These are phyloP conservation scores for Combretum micranthum DNA, from an alignment of 345 rosid genomes.

Conservation along the genomic window DNA sequence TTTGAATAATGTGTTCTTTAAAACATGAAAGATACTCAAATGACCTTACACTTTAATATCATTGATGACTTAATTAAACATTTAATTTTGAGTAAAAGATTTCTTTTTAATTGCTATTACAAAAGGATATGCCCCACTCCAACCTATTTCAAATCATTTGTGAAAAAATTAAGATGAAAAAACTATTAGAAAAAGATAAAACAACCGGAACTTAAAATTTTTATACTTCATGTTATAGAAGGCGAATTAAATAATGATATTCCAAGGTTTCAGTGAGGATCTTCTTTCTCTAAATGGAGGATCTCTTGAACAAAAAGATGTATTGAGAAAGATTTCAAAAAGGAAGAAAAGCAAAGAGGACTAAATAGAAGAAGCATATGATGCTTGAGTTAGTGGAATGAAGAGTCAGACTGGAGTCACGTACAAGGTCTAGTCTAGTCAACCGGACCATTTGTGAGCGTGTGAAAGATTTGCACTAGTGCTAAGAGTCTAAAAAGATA, in stretches of 20 bases:
- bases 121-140: too few relatives aligned
- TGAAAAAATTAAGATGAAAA: too few relatives aligned
- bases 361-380: conserved; percentile 12
- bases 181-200: too few relatives aligned
- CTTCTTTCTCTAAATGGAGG: conserved; percentile 17
- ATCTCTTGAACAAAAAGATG: conserved; percentile 1
- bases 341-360: conserved; percentile 3
- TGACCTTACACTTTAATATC: too few relatives aligned
- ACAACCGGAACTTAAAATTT: too few relatives aligned
- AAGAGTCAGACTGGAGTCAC: conserved; percentile 37
- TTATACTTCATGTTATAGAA: too few relatives aligned
- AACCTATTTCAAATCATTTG: too few relatives aligned
- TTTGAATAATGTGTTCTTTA: too few relatives aligned
- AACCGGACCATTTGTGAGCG: conserved; percentile 9
- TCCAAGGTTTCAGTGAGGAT: background rate
- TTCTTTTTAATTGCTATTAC: too few relatives aligned
- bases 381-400: conserved; percentile 38
- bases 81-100: too few relatives aligned
- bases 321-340: conserved; percentile 5
- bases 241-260: background rate
- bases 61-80: too few relatives aligned
- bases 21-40: too few relatives aligned
- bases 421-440: conserved; percentile 22
- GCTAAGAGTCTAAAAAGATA: conserved; percentile 4
- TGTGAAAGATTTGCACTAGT: conserved; percentile 3